A percentile compares a stretch with the other conserved stretches of the same genome.
Conservation (phyloP, 2,329 filamentous ascomycete genomes). For the Aspergillus aculeatus region DNA sequence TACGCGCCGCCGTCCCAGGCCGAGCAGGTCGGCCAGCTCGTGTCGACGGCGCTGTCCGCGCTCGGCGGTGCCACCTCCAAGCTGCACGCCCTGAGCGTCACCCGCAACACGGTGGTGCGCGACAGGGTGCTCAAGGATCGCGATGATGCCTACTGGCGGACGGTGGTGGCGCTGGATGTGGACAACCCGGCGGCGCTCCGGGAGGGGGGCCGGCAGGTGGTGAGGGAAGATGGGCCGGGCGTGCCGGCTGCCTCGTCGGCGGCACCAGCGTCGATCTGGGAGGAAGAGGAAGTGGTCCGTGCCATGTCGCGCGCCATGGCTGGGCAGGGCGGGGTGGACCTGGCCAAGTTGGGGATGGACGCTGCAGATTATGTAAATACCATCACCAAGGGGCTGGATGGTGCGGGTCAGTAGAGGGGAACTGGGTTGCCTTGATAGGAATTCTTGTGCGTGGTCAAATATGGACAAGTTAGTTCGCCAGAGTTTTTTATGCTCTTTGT, state of each 20-base stretch:
- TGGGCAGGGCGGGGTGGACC: constrained; percentile 53
- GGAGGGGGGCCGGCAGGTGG: constrained; percentile 43
- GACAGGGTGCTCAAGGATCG: constrained; percentile 68
- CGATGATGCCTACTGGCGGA: constrained; percentile 71
- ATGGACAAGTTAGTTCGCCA: neutral
- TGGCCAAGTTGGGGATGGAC: constrained; percentile 43
- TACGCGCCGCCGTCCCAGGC: constrained; percentile 59
- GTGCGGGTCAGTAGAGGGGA: neutral
- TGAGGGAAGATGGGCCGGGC: constrained; percentile 54
- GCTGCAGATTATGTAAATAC: constrained; percentile 46
- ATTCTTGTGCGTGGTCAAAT: neutral
- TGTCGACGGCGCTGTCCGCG: constrained; percentile 48
- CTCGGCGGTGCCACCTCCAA: constrained; percentile 64
- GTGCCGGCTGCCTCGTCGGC: constrained; percentile 55
- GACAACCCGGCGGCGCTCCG: constrained; percentile 1
- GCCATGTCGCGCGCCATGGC: constrained; percentile 76
- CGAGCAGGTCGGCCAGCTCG: constrained; percentile 63
- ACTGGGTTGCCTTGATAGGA: neutral
- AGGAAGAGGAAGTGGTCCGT: constrained; percentile 64
- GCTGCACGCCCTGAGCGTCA: constrained; percentile 68
- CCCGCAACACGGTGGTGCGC: constrained; percentile 75
- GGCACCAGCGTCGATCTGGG: constrained; percentile 52
- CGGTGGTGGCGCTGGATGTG: constrained; percentile 51
- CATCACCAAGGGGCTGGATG: constrained; percentile 42
- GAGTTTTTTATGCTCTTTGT: no score